phyloP scores from a whole-genome alignment of 305 asterid species.

The Fraxinus nigra region DNA sequence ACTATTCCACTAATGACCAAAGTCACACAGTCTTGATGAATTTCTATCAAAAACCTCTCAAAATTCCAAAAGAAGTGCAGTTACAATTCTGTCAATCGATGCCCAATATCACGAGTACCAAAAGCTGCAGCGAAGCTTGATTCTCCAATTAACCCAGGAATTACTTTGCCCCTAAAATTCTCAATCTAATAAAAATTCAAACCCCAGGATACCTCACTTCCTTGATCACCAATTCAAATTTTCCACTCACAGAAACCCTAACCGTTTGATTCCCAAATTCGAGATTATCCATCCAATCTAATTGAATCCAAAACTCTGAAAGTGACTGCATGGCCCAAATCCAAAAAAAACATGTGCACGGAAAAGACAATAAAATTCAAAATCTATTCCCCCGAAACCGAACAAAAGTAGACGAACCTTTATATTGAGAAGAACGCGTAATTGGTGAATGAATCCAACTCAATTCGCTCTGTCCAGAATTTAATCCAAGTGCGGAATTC shows the following conservation, averaged over 20 bases:
- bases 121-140: slow-evolving; percentile 7
- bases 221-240: not conserved
- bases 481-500: slow-evolving; percentile 28
- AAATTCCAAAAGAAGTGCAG: not conserved
- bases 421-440: slow-evolving; percentile 29
- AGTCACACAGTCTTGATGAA: slow-evolving; percentile 18
- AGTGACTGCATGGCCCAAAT: slow-evolving; percentile 16
- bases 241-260: not conserved
- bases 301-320: slow-evolving; percentile 18
- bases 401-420: slow-evolving; percentile 27
- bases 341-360: not conserved
- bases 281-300: slow-evolving; percentile 13
- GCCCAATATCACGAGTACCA: not conserved
- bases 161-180: not conserved
- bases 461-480: slow-evolving; percentile 30
- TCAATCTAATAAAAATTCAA: not conserved
- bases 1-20: slow-evolving; percentile 14
- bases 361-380: not conserved
- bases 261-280: not conserved
- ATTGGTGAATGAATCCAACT: slow-evolving; percentile 28
- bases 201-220: not conserved
- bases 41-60: slow-evolving; percentile 4
- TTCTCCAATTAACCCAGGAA: not conserved
- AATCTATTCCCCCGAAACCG: slow-evolving; percentile 1
- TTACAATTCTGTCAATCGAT: slow-evolving; percentile 2